These are phyloP conservation scores for Panaeolus papilionaceus DNA, from an alignment of 768 basidiomycete species.

Conservation along the genomic window DNA sequence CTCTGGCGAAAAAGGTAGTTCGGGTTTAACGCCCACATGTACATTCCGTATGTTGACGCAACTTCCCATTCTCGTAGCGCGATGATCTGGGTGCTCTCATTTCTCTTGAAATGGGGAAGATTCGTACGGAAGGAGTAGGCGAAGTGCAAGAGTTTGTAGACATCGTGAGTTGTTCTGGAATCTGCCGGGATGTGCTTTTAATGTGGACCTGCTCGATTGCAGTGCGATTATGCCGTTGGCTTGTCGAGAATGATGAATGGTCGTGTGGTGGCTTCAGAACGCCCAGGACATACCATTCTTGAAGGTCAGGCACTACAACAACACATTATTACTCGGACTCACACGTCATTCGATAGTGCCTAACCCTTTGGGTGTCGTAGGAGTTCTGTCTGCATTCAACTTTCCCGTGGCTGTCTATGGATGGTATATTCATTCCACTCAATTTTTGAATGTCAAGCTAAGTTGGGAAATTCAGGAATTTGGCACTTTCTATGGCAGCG, in stretches of 20 bases:
- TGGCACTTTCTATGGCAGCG: constrained; percentile 85
- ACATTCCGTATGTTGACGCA: constrained; percentile 14
- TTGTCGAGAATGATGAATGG: constrained; percentile 96
- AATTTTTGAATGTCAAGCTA: constrained; percentile 15
- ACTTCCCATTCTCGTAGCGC: constrained; percentile 49
- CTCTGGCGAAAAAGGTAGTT: constrained; percentile 74
- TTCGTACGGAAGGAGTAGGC: constrained; percentile 87
- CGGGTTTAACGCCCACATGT: constrained; percentile 12
- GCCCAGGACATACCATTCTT: constrained; percentile 89
- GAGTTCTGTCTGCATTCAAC: constrained; percentile 91
- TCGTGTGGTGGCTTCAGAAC: constrained; percentile 83
- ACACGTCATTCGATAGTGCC: constrained; percentile 63
- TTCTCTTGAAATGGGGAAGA: constrained; percentile 92
- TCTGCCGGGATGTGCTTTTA: constrained; percentile 16
- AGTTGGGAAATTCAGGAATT: constrained; percentile 65
- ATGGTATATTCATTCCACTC: constrained; percentile 56
- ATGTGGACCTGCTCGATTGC: constrained; percentile 22
- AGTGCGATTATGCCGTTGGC: constrained; percentile 96
- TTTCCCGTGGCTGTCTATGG: constrained; percentile 96
- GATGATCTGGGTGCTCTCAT: constrained; percentile 83
- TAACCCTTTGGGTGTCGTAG: constrained; percentile 80
- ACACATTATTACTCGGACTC: constrained; percentile 22
- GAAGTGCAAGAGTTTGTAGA: constrained; percentile 97
- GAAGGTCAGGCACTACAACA: constrained; percentile 61
- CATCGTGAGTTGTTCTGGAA: constrained; percentile 64